Base-by-base conservation (phyloP, 2,329 filamentous ascomycete species). In the Fusarium buxicola region DNA sequence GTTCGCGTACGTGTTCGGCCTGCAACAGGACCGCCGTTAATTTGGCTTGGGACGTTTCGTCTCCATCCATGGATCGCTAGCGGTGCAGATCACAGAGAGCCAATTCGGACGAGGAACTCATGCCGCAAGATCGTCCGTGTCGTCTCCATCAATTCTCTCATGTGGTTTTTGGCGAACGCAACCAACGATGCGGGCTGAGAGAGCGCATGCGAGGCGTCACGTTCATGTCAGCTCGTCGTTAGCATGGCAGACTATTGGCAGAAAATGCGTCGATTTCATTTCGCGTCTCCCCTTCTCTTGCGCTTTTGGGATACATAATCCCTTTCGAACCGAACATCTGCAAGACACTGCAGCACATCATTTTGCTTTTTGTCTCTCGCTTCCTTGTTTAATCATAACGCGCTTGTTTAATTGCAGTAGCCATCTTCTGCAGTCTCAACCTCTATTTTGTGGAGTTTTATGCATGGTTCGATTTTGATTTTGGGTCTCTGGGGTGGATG, bases 31-130 rank as follows among this genome's bases (percentile, higher is more conserved):
- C 51, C 39, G 38, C 40, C 43, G 43, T 45, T 60, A 57, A 63
- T 57, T 56, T 64, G 41, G 25, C 46, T 48, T 43, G 25, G 41
- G 48, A 46, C 40, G 53, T 65, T 69, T 66, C 50, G 60, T 48
- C 56, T 43, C 60, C 60, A 57, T 55, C 21, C 21, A 21, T 21
- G 21, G 21, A 21, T 21, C 47, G 34, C 56, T 67, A 63, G 55
- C 31, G 31, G 53, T 49, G 63, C 57, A 66, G 63, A 70, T 70
- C 60, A 41, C 47, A 52, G 36, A 56, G 32, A 21, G 54, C 48
- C 44, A 44, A 47, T 61, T 47, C 51, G 48, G 36, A 60, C 38
- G 16, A 59, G 46, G 35, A 45, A 40, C 34, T 52, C 40, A 51
- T 47, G 27, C 40, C 41, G 30, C 31, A 41, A 12, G 43, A 34